A percentile compares a stretch with the other conserved stretches of the same genome.
Conservation (phyloP, 2,329 filamentous ascomycete species). For the Calonectria pauciramosa region DNA sequence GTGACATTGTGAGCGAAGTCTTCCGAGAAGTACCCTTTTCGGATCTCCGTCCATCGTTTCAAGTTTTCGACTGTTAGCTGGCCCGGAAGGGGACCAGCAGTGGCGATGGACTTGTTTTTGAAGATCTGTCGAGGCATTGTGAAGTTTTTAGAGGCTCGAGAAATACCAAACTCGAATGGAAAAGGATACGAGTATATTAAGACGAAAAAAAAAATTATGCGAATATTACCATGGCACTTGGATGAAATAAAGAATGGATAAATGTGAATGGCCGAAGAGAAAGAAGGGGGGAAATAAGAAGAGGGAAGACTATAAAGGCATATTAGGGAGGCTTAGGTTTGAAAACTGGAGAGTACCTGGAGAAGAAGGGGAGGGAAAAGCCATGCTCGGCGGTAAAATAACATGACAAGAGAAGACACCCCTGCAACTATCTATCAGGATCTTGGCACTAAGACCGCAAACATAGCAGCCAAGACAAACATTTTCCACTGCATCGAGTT, state of each 20-base stretch:
- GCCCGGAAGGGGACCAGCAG: constrained; percentile 69
- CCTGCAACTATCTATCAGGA: not conserved
- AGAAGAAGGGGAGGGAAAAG: constrained; percentile 16
- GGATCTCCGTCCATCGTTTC: constrained; percentile 73
- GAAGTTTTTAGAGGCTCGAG: not conserved
- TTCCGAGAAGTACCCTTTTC: constrained; percentile 71
- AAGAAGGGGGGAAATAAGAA: not conserved
- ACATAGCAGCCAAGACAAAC: not conserved
- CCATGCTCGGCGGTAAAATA: constrained; percentile 16
- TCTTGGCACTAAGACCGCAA: not conserved
- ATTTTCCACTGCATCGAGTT: too few relatives aligned
- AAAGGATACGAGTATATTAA: not conserved
- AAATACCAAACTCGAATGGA: not conserved
- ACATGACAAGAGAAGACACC: not conserved
- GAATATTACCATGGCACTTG: not conserved
- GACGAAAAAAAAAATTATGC: not conserved
- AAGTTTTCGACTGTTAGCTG: constrained; percentile 68
- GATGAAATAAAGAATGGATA: not conserved
- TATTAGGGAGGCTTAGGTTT: constrained; percentile 1
- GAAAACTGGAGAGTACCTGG: constrained; percentile 3
- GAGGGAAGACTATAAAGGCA: not conserved
- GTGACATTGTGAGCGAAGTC: constrained; percentile 71
- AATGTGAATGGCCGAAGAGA: not conserved
- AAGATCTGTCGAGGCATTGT: constrained; percentile 61
- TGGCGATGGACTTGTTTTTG: constrained; percentile 65